Conservation (phyloP, 1,139 yeast genomes). For the Candida anutae region DNA sequence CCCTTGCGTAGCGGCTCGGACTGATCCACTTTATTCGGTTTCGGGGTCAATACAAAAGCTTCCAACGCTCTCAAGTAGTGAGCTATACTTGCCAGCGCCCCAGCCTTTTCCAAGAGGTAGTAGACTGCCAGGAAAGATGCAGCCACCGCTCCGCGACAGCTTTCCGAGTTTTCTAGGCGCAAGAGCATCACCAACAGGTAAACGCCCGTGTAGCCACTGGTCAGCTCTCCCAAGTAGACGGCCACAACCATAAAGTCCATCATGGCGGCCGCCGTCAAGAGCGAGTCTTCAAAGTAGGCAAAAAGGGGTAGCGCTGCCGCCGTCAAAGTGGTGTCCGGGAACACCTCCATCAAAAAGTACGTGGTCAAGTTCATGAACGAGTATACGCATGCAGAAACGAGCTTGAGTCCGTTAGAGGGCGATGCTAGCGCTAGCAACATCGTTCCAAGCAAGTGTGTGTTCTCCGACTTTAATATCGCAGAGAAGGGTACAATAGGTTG, state of each 20-base stretch:
- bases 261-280: constrained; percentile 30
- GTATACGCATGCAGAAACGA: constrained; percentile 39
- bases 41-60: background rate
- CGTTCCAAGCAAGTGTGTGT: constrained; percentile 34
- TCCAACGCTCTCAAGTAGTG: background rate
- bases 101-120: constrained; percentile 2
- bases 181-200: constrained; percentile 31
- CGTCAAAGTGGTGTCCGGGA: constrained; percentile 23
- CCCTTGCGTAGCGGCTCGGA: background rate
- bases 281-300: constrained; percentile 24
- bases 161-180: constrained; percentile 36
- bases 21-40: background rate
- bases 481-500: constrained; percentile 25
- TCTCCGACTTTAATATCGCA: constrained; percentile 35
- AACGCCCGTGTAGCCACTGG: constrained; percentile 13
- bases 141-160: constrained; percentile 25
- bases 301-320: constrained; percentile 26
- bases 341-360: constrained; percentile 27
- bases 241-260: constrained; percentile 27
- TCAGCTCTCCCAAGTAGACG: constrained; percentile 22
- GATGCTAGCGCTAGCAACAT: constrained; percentile 22
- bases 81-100: background rate
- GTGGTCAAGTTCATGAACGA: constrained; percentile 36
- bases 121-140: constrained; percentile 15
- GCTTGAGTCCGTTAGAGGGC: constrained; percentile 21